Evolutionary conservation across 257 asterid genomes (phyloP).

Genomic region (Paraleonurus japonicus): DNA sequence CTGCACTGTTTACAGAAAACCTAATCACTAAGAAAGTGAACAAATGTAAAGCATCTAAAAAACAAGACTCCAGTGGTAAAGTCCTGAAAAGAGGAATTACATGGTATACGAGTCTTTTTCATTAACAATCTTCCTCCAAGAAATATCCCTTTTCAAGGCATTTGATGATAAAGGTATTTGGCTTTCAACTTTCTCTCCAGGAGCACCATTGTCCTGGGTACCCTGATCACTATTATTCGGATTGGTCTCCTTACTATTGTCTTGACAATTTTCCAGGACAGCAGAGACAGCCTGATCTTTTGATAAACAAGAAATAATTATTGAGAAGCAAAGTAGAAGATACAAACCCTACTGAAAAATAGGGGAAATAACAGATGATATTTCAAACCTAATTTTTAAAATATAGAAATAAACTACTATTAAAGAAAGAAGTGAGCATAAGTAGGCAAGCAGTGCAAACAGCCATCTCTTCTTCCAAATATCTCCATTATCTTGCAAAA

Average conservation of each 20-base stretch:
- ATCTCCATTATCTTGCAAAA: constrained; percentile 7
- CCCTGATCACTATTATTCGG: constrained; percentile 35
- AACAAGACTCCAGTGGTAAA: constrained; percentile 17
- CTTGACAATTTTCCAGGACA: constrained; percentile 62
- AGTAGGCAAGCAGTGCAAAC: constrained; percentile 6
- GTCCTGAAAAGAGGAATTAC: constrained; percentile 43
- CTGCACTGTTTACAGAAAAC: constrained; percentile 52
- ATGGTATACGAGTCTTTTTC: constrained; percentile 53
- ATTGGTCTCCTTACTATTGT: constrained; percentile 34
- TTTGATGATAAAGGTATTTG: constrained; percentile 35
- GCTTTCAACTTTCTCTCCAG: constrained; percentile 39
- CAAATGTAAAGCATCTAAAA: constrained; percentile 21
- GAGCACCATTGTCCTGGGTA: constrained; percentile 25
- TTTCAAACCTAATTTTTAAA: constrained; percentile 5
- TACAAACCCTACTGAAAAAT: constrained; percentile 8
- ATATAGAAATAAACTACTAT: not conserved
- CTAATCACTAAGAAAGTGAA: constrained; percentile 27
- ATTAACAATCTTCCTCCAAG: constrained; percentile 64
- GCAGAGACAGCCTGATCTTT: constrained; percentile 75
- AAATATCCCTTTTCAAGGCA: constrained; percentile 55
- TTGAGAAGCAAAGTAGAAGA: constrained; percentile 30
- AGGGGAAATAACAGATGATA: constrained; percentile 20
- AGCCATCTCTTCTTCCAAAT: constrained; percentile 4
- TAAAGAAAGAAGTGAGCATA: not conserved
- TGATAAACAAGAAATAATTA: constrained; percentile 40